phyloP scores from a whole-genome alignment of 805 yeast genomes.

The Kuraishia cidri region DNA sequence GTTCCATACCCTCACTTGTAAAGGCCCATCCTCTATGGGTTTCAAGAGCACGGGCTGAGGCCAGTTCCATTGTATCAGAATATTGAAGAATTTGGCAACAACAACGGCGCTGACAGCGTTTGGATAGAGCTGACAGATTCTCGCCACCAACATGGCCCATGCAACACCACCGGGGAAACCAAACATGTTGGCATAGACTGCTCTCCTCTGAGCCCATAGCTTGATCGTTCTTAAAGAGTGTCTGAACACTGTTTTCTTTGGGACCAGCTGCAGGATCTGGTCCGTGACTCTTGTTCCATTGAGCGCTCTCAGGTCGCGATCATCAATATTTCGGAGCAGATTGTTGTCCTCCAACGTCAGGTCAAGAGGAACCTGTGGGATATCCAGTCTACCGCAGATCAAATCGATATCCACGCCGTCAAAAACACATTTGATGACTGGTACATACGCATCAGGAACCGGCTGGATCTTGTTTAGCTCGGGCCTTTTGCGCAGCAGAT shows the following conservation, averaged over 20 bases:
- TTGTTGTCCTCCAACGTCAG: slow-evolving; percentile 80
- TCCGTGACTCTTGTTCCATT: slow-evolving; percentile 98
- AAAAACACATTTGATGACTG: slow-evolving; percentile 84
- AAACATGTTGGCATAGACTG: slow-evolving; percentile 87
- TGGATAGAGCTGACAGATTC: slow-evolving; percentile 94
- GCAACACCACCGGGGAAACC: slow-evolving; percentile 99
- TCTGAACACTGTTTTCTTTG: slow-evolving; percentile 87
- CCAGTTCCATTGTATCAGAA: slow-evolving; percentile 91
- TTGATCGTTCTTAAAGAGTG: slow-evolving; percentile 90
- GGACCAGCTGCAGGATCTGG: slow-evolving; percentile 82
- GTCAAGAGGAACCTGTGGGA: slow-evolving; percentile 73
- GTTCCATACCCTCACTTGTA: slow-evolving; percentile 95
- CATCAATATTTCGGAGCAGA: slow-evolving; percentile 79
- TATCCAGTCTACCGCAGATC: slow-evolving; percentile 73
- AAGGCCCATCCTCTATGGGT: slow-evolving; percentile 93
- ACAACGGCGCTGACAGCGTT: slow-evolving; percentile 91
- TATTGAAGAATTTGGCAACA: slow-evolving; percentile 81
- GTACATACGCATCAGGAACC: slow-evolving; percentile 97
- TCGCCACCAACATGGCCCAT: slow-evolving; percentile 99
- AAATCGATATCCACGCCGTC: slow-evolving; percentile 91
- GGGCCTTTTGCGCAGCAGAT: slow-evolving; percentile 57
- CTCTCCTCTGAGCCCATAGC: slow-evolving; percentile 94
- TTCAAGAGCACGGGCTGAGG: slow-evolving; percentile 94
- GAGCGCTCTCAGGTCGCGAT: slow-evolving; percentile 78
- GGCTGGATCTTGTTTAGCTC: slow-evolving; percentile 88